Evolutionary conservation across 2,329 filamentous ascomycete species (phyloP), one percentile per base, ranked within the genome.

Genomic region (Juglanconis juglandina): DNA sequence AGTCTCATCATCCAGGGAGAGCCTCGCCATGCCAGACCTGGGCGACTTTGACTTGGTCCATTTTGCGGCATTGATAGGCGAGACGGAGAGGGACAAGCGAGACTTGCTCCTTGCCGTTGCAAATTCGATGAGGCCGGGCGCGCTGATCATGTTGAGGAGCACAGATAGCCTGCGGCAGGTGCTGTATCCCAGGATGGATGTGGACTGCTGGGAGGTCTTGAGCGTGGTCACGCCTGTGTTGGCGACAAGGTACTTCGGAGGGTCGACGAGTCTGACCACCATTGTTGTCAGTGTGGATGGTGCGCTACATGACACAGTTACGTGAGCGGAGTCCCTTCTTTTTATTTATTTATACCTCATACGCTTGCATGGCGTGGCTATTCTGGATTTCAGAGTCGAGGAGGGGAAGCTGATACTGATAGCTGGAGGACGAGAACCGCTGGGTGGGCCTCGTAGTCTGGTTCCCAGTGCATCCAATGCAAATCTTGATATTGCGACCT

Each of bases 261-360:
- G 49, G 3, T 53, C 56, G 2, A 59, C 56, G 17, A 59, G 56
- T 34, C 24, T 59, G 41, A 59, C 56, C 8, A 59, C 56, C 4
- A 59, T 59, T 35, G 56, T 59, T 14, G 56, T 54, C 34, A 59
- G 56, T n/a, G 56, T 59, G 17, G 56, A 59, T 41, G 56, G 50
- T 5, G 47, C 5, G 24, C 24, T 24, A 5, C 14, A 24, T 14
- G 44, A n/a, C 17, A 17, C 13, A 2, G 9, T 8, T 17, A 30
- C 17, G n/a, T 42, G 17, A 47, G 3, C 9, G n/a, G 44, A 47
- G 44, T 47, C 5, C n/a, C 17, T 8, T 47, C 14, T 3, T 14
- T 17, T 6, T 46, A 17, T 6, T 3, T 5, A 3, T 46, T 5
- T 9, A 47, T 10, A 8, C n/a, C 42, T 44, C 9, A 4, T 17